Evolutionary conservation across 345 rosid genomes (phyloP).

Genomic region (Hibiscus mutabilis): DNA sequence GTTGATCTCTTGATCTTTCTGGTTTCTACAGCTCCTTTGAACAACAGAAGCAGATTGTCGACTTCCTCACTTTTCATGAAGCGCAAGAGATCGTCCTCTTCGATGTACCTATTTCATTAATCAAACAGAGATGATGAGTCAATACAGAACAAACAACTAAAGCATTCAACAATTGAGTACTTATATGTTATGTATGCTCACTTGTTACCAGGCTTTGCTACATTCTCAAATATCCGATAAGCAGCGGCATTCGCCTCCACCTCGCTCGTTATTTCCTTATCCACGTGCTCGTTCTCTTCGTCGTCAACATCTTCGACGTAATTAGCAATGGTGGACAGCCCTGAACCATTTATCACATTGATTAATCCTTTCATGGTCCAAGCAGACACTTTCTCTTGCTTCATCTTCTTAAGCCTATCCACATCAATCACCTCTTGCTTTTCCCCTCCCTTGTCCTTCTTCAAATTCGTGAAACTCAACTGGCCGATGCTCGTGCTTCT

Average conservation of each 20-base stretch:
- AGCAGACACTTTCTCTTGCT: constrained; percentile 55
- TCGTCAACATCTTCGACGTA: constrained; percentile 36
- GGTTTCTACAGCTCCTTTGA: constrained; percentile 49
- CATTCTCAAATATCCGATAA: constrained; percentile 49
- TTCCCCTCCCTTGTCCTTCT: constrained; percentile 20
- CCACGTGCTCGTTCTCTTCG: constrained; percentile 38
- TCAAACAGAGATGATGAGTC: constrained; percentile 3
- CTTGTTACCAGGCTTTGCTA: constrained; percentile 49
- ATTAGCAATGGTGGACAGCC: constrained; percentile 34
- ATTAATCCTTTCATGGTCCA: constrained; percentile 71
- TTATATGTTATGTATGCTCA: constrained; percentile 23
- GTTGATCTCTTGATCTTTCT: constrained; percentile 52
- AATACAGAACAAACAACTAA: not conserved
- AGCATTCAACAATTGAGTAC: not conserved
- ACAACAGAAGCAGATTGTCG: constrained; percentile 39
- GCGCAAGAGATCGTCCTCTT: constrained; percentile 60
- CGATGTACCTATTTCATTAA: constrained; percentile 36
- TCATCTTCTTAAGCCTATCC: constrained; percentile 56
- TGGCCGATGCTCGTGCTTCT: constrained; percentile 26
- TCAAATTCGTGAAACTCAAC: constrained; percentile 37
- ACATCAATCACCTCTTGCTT: constrained; percentile 57
- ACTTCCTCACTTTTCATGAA: constrained; percentile 58
- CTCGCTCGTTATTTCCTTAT: constrained; percentile 52
- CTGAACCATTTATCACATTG: constrained; percentile 39
- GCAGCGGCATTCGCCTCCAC: constrained; percentile 72